These are phyloP conservation scores for Phytophthora pseudosyringae DNA, from an alignment of 352 stramenopile genomes.

Conservation along the genomic window DNA sequence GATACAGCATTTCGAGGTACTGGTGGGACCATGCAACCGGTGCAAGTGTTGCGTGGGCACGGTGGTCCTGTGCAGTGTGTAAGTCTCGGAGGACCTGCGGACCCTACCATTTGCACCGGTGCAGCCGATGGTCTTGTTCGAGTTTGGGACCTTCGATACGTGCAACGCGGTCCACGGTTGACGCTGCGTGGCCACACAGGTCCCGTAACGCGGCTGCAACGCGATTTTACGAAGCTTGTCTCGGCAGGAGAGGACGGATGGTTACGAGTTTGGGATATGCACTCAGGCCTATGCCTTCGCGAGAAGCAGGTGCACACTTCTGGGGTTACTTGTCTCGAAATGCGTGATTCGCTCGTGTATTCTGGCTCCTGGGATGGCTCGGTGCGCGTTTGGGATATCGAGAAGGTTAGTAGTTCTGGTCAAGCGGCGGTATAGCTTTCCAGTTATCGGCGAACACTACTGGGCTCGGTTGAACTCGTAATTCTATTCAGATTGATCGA, in stretches of 20 bases:
- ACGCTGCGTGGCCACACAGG: conserved; percentile 59
- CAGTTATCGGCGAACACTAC: no score
- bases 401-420: conserved; percentile 37
- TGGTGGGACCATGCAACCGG: conserved; percentile 40
- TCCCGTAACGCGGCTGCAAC: conserved; percentile 67
- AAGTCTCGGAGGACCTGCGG: conserved; percentile 70
- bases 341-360: conserved; percentile 71
- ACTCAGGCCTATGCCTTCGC: conserved; percentile 72
- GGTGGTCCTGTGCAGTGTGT: conserved; percentile 74
- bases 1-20: conserved; percentile 68
- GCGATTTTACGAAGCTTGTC: conserved; percentile 84
- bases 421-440: conserved; percentile 18
- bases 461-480: no score
- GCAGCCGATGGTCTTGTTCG: conserved; percentile 75
- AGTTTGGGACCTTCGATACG: conserved; percentile 85
- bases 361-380: conserved; percentile 81
- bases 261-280: conserved; percentile 82
- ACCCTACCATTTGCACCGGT: conserved; percentile 82
- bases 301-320: conserved; percentile 63
- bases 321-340: conserved; percentile 66
- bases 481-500: no score
- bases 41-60: conserved; percentile 68
- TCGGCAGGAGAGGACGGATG: conserved; percentile 78
- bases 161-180: conserved; percentile 70
- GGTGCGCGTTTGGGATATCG: conserved; percentile 73